These are phyloP conservation scores for Testicularia cyperi DNA, from an alignment of 1,284 basidiomycete genomes.

Conservation along the genomic window DNA sequence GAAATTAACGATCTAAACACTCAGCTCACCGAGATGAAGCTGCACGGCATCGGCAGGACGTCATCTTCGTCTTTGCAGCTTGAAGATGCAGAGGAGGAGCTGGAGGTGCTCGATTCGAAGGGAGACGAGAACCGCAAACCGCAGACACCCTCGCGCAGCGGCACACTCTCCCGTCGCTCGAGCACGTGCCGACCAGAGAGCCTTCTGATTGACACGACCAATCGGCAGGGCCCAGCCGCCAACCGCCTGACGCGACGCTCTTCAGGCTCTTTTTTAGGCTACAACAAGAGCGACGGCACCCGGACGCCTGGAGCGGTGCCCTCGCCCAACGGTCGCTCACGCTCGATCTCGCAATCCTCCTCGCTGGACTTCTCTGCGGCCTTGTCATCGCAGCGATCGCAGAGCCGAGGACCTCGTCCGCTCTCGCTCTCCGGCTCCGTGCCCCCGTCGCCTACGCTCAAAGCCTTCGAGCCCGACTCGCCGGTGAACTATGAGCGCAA, in stretches of 20 bases:
- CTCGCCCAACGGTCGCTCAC: slow-evolving; percentile 32
- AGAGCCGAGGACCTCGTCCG: slow-evolving; percentile 33
- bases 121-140: slow-evolving; percentile 21
- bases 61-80: background rate
- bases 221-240: slow-evolving; percentile 23
- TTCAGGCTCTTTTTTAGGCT: slow-evolving; percentile 53
- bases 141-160: slow-evolving; percentile 6
- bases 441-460: slow-evolving; percentile 44
- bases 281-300: slow-evolving; percentile 49
- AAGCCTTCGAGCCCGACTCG: slow-evolving; percentile 35
- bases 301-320: slow-evolving; percentile 7
- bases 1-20: slow-evolving; percentile 76
- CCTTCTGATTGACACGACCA: slow-evolving; percentile 38
- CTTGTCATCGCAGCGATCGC: slow-evolving; percentile 25
- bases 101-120: slow-evolving; percentile 42
- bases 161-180: slow-evolving; percentile 9
- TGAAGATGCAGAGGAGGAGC: slow-evolving; percentile 35
- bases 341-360: slow-evolving; percentile 53
- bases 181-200: slow-evolving; percentile 36
- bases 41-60: slow-evolving; percentile 8
- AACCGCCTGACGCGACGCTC: slow-evolving; percentile 38
- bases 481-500: slow-evolving; percentile 50
- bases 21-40: slow-evolving; percentile 46
- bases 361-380: slow-evolving; percentile 39
- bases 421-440: slow-evolving; percentile 44